Base-by-base conservation (phyloP, 768 basidiomycete genomes). In the Leccinum aurantiacum region DNA sequence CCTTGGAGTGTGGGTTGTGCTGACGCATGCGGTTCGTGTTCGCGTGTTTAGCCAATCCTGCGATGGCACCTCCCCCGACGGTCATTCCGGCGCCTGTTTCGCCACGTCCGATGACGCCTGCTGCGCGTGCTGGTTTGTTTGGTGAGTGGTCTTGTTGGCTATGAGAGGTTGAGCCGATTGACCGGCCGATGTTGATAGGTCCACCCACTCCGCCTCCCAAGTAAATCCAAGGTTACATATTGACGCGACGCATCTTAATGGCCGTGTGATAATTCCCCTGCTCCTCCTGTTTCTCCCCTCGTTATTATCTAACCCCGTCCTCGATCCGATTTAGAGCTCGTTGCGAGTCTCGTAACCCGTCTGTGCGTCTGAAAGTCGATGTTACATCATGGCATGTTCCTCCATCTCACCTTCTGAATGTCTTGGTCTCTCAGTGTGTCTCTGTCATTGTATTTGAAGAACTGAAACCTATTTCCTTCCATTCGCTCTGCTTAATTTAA, bases 121-220 rank as follows among this genome's bases (percentile, higher is more conserved):
- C 85, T 7, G 74, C 79, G 8, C 81, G 86, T 61, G 66, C 78
- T 37, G 89, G 89, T 33, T 77, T 91, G 22, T 91, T 91, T 67
- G 89, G 89, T 88, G 60, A 61, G 70, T 53, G 22, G 27, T 6
- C 10, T 14, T 24, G 38, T 19, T 9, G 6, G n/a, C 47, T 19
- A 4, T 19, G n/a, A 46, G 44, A 46, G 24, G 54, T 14, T 51
- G 59, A 68, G 31, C 15, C 55, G 29, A 47, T 44, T 19, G 3
- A 14, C n/a, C 7, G 19, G 7, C 17, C 51, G 6, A 22, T 8
- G 13, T 48, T 17, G 31, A 5, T 44, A 81, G 80, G 80, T 31
- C 80, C 80, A 0, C 71, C 80, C 2, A 80, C 79, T 0, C 79
- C 79, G 8, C 80, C 80, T 14, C 79, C 79, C 47, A 79, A 80